A percentile compares a stretch with the other conserved stretches of the same genome.
Conservation (phyloP, 1,284 basidiomycete species). For the Spongispora temasekensis region DNA sequence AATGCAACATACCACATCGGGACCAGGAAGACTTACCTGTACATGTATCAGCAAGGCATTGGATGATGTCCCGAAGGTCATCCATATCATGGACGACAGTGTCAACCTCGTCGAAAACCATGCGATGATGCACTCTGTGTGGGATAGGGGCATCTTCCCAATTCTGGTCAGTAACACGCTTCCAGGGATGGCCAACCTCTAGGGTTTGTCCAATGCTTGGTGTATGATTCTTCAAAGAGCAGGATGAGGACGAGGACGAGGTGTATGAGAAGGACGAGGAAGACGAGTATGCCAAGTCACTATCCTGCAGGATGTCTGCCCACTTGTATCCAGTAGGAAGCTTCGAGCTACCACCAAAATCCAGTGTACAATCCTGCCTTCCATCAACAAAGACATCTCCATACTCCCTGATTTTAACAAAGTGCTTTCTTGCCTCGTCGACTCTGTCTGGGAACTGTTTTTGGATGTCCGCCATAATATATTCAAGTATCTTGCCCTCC, state of each 20-base stretch:
- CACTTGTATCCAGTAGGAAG: not conserved
- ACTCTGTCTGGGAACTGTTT: conserved; percentile 1
- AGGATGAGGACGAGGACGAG: not conserved
- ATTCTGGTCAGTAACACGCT: not conserved
- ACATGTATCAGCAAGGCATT: not conserved
- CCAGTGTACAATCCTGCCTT: not conserved
- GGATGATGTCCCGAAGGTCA: not conserved
- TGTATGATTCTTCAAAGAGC: not conserved
- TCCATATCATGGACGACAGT: not conserved
- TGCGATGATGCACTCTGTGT: not conserved
- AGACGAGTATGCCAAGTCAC: not conserved
- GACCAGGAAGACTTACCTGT: not conserved
- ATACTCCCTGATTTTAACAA: conserved; percentile 4
- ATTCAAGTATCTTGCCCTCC: conserved; percentile 3
- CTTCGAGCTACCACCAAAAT: not conserved
- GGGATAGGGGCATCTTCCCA: not conserved
- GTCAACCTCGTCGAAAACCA: conserved; percentile 9
- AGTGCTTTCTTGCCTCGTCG: not conserved
- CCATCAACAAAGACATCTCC: conserved; percentile 1
- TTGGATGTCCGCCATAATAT: not conserved
- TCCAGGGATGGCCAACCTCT: not conserved
- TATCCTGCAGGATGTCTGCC: not conserved
- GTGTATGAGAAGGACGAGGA: too few species aligned
- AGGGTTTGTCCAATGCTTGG: not conserved
- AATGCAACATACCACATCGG: not conserved